Evolutionary conservation across 2,329 filamentous ascomycete species (phyloP), one percentile per base, ranked within the genome.

Genomic region (Ustulina deusta): DNA sequence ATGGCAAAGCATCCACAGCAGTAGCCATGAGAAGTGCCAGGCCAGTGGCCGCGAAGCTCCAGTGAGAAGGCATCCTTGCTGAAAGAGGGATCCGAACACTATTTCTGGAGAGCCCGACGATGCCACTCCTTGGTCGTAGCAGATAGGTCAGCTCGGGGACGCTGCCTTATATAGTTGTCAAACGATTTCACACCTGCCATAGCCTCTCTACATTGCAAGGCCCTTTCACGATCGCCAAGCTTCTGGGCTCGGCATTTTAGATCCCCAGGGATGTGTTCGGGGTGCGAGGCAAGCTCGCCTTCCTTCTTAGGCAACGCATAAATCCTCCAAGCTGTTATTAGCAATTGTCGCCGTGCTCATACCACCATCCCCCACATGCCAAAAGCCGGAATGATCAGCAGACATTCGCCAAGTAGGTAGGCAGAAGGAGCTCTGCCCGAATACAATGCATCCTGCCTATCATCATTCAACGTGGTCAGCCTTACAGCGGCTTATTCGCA

Each of bases 271-370:
- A 57, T 51, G 64, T 69, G 65, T 69, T 66, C 52, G 64, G 44
- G 60, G 15, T 40, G 34, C 40, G 54, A 63, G 63, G 40, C 66
- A 42, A n/a, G 46, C 59, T 61, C 69, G 70, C 72, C 72, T 75
- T 74, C 73, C 73, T 72, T 68, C 61, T 75, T 72, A 1, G 69
- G 72, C 58, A 69, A 65, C 52, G 70, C 71, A 74, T 74, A 65
- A 65, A 69, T 48, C 42, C 63, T 58, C 65, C 48, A 58, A 65
- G 55, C 65, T 44, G 58, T 60, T 62, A 36, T 51, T 56, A 63
- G 59, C 42, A 62, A 11, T 25, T 17, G 51, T 65, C 59, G 55
- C 55, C 48, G 61, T 29, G 25, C 25, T 15, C 4, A 52, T 54
- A 58, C 52, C 6, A 51, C 60, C 42, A 15, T 25, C 36, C 38